Conservation (phyloP, 192 early-diverging fungal genomes). For the Coemansia umbellata region DNA sequence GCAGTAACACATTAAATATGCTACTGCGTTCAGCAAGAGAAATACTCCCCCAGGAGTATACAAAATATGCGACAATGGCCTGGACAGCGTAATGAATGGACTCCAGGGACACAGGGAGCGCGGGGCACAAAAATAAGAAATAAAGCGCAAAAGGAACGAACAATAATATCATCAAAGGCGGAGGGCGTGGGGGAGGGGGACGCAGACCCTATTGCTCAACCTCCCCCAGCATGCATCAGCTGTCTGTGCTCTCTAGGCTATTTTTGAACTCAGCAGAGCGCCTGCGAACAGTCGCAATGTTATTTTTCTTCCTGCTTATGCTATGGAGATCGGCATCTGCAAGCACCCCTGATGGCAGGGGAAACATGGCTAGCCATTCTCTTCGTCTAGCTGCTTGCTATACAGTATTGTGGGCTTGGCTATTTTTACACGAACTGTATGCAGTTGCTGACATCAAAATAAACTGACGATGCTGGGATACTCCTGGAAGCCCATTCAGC, state of each 20-base stretch:
- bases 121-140: background rate
- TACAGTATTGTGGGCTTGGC: too few relatives aligned
- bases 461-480: too few relatives aligned
- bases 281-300: background rate
- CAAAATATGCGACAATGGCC: background rate
- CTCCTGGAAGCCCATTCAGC: too few relatives aligned
- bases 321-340: background rate
- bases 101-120: constrained; percentile 3
- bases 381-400: too few relatives aligned
- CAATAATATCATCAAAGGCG: background rate
- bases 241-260: too few relatives aligned
- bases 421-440: too few relatives aligned
- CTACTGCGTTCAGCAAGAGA: background rate
- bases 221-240: background rate
- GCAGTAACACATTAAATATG: constrained; percentile 2
- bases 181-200: background rate
- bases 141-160: background rate
- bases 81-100: background rate
- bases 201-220: background rate
- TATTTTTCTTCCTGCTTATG: background rate
- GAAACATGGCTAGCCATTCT: too few relatives aligned
- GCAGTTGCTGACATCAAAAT: too few relatives aligned
- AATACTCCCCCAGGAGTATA: background rate
- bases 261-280: constrained; percentile 2
- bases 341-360: too few relatives aligned